Evolutionary conservation across 2,329 filamentous ascomycete species (phyloP).

Genomic region (Fonsecaea nubica): DNA sequence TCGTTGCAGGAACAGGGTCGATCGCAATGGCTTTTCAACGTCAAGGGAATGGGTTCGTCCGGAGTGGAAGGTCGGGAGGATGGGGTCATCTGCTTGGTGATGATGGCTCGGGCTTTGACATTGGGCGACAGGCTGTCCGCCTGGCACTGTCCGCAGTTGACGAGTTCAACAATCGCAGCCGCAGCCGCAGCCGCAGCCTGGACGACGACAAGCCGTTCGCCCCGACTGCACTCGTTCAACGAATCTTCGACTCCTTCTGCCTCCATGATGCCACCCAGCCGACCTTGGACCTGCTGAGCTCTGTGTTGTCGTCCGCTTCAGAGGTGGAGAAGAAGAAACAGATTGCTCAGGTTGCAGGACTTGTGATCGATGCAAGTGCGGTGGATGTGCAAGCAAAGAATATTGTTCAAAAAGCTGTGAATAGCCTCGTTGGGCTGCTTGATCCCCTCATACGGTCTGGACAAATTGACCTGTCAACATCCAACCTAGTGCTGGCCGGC

Average conservation of each 20-base stretch:
- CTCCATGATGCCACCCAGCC: not conserved
- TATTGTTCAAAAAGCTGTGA: constrained; percentile 9
- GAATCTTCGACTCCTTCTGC: not conserved
- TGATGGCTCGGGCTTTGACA: constrained; percentile 52
- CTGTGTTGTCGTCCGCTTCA: constrained; percentile 1
- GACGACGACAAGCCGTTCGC: not conserved
- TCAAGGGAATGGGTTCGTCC: constrained; percentile 36
- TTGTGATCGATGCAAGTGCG: constrained; percentile 18
- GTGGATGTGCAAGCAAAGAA: constrained; percentile 9
- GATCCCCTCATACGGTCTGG: not conserved
- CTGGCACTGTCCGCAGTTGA: constrained; percentile 45
- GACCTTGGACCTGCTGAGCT: constrained; percentile 21
- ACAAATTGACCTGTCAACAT: constrained; percentile 5
- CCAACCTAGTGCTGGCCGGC: constrained; percentile 15
- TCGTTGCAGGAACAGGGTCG: constrained; percentile 55
- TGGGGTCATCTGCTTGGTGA: constrained; percentile 56
- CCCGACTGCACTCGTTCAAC: not conserved
- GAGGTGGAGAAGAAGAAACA: constrained; percentile 15
- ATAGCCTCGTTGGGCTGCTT: constrained; percentile 1
- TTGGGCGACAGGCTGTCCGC: constrained; percentile 49
- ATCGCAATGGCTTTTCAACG: constrained; percentile 51
- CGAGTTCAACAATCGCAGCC: constrained; percentile 23
- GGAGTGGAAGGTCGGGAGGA: constrained; percentile 50
- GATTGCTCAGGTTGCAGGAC: constrained; percentile 16
- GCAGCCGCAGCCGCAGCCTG: too few species aligned